phyloP scores from a whole-genome alignment of 768 basidiomycete genomes.

The Pleurotus cornucopiae region DNA sequence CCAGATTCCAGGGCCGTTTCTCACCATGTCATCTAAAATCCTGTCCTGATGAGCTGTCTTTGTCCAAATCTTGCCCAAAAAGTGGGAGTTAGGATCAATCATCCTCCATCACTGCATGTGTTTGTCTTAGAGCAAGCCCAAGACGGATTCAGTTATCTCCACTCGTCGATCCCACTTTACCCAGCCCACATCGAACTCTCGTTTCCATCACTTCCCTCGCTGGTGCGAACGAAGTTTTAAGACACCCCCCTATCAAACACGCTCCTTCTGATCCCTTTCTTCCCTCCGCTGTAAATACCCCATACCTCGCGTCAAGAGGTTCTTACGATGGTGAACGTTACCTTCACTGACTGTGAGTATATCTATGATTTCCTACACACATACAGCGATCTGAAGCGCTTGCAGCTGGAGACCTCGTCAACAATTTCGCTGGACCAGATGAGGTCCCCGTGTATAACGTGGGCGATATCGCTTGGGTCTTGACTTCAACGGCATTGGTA shows the following conservation, averaged over 20 bases:
- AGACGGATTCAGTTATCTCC: conserved; percentile 4
- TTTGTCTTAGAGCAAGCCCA: neutral
- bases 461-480: conserved; percentile 53
- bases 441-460: conserved; percentile 29
- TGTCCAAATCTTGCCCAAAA: neutral
- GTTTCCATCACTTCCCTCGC: conserved; percentile 3
- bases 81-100: conserved; percentile 3
- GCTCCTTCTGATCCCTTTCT: neutral
- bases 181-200: neutral
- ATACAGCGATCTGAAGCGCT: neutral
- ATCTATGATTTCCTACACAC: neutral
- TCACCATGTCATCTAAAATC: conserved; percentile 3
- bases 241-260: neutral
- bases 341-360: neutral
- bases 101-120: conserved; percentile 1
- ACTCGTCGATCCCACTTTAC: conserved; percentile 4
- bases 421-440: neutral
- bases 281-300: neutral
- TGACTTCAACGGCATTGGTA: conserved; percentile 75
- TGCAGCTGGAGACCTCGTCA: conserved; percentile 6
- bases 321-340: conserved; percentile 1
- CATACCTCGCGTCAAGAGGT: neutral
- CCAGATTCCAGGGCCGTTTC: conserved; percentile 1
- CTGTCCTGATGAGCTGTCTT: conserved; percentile 4
- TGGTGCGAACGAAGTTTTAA: conserved; percentile 3